Base-by-base conservation (phyloP, 169 alveolate species). In the Eimeria sp. region DNA sequence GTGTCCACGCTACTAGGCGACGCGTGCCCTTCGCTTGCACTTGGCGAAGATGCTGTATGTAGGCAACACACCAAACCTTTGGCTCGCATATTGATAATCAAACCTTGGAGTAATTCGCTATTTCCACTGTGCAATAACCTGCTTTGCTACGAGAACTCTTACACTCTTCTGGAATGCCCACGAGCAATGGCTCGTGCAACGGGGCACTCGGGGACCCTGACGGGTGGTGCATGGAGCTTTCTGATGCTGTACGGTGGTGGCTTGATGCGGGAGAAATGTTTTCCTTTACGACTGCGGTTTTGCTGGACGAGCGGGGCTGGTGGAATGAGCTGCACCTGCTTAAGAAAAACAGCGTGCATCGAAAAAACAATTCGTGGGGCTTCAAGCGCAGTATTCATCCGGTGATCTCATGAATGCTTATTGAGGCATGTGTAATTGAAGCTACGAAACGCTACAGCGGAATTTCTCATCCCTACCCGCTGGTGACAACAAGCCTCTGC, bases 161-260 rank as follows among this genome's bases (percentile, higher is more conserved):
- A 87, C 94, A 33, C 56, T 46, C 94, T 56, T 87, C 94, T 23
- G 85, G 94, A 13, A 87, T 87, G 80, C 94, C 94, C 16, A 54
- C 78, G 46, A 87, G 94, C 43, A 87, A 71, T n/a, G 94, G 94
- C 83, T 87, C 94, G 11, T 87, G 60, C 83, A 87, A 64, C 30
- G 94, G 94, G 20, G 94, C 94, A 8, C 56, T 40, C 49, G 83
- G 62, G 3, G 94, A 11, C 49, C 94, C 94, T 11, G 83, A n/a
- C 8, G 94, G 82, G 37, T 64, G n/a, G 40, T 66, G 94, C 30
- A 27, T 66, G 8, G 83, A 54, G 83, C 83, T 66, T 33, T 72
- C 94, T 11, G 83, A 58, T 11, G 64, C 66, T 27, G 94, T 58
- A 62, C 82, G 78, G 52, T 66, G 85, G 25, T 56, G 54, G 11